These are phyloP conservation scores for Alternaria brassicicola DNA, from an alignment of 2,329 filamentous ascomycete species.

Conservation along the genomic window DNA sequence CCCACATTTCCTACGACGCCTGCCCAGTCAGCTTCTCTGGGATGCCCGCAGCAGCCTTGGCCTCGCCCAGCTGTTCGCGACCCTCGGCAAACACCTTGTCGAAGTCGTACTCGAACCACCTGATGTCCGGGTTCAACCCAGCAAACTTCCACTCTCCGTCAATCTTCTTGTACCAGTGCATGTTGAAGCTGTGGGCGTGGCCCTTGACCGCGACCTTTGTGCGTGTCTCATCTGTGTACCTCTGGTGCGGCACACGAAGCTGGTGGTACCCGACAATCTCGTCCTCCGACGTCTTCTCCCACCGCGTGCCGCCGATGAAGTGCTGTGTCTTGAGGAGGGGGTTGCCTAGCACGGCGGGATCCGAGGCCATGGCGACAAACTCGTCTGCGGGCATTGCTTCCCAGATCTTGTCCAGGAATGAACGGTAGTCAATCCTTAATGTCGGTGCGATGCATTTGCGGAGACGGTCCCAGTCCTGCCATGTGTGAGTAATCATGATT, in stretches of 20 bases:
- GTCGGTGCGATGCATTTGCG: conserved; percentile 67
- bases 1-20: background rate
- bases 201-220: conserved; percentile 60
- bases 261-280: conserved; percentile 62
- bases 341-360: conserved; percentile 61
- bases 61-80: conserved; percentile 54
- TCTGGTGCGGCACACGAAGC: conserved; percentile 64
- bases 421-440: conserved; percentile 71
- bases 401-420: conserved; percentile 61
- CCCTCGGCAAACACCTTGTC: conserved; percentile 61
- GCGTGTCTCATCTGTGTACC: conserved; percentile 57
- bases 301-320: conserved; percentile 60
- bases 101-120: conserved; percentile 63
- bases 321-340: conserved; percentile 62
- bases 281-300: conserved; percentile 57
- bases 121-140: conserved; percentile 59
- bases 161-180: conserved; percentile 63
- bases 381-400: conserved; percentile 62
- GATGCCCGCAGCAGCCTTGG: conserved; percentile 50
- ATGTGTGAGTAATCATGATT: conserved; percentile 2
- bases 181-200: conserved; percentile 62
- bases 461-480: conserved; percentile 64
- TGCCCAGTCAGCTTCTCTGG: conserved; percentile 24
- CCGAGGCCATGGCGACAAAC: conserved; percentile 60
- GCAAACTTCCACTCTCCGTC: conserved; percentile 65